A percentile compares a stretch with the other conserved stretches of the same genome.
Conservation (phyloP, 768 basidiomycete genomes). For the Russula vinacea region DNA sequence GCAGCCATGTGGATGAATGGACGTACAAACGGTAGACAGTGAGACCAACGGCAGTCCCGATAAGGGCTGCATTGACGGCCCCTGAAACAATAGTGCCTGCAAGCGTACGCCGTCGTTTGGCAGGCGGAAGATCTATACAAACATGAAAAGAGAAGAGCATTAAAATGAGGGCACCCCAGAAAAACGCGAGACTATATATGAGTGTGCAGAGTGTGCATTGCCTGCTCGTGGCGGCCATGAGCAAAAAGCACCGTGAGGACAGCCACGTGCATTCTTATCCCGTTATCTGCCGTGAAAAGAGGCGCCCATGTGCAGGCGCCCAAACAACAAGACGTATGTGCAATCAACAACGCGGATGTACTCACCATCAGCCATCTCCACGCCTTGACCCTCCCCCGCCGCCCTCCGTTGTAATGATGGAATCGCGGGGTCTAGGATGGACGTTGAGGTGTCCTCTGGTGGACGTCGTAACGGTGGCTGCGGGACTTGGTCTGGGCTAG, state of each 20-base stretch:
- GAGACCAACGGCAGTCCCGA: conserved; percentile 82
- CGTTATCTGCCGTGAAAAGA: neutral
- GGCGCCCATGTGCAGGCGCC: conserved; percentile 1
- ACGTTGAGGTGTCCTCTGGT: conserved; percentile 67
- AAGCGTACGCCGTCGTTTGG: conserved; percentile 77
- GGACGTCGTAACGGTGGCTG: conserved; percentile 50
- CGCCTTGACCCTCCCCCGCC: conserved; percentile 40
- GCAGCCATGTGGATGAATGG: conserved; percentile 7
- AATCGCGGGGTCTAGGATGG: conserved; percentile 56
- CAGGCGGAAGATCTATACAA: conserved; percentile 63
- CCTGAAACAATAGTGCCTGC: conserved; percentile 81
- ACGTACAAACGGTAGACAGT: conserved; percentile 84
- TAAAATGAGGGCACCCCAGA: conserved; percentile 29
- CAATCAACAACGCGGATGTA: conserved; percentile 14
- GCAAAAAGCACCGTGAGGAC: conserved; percentile 26
- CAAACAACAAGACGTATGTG: neutral
- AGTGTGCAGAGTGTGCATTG: conserved; percentile 39
- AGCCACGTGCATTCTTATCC: conserved; percentile 21
- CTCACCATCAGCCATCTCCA: conserved; percentile 47
- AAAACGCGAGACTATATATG: conserved; percentile 41
- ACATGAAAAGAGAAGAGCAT: conserved; percentile 36
- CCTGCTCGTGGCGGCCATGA: conserved; percentile 29
- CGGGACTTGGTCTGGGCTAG: conserved; percentile 54
- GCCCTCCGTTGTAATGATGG: conserved; percentile 33
- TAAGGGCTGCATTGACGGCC: conserved; percentile 79